These are phyloP conservation scores for Lolium perenne DNA, from an alignment of 176 grass and related monocot genomes.

Conservation along the genomic window DNA sequence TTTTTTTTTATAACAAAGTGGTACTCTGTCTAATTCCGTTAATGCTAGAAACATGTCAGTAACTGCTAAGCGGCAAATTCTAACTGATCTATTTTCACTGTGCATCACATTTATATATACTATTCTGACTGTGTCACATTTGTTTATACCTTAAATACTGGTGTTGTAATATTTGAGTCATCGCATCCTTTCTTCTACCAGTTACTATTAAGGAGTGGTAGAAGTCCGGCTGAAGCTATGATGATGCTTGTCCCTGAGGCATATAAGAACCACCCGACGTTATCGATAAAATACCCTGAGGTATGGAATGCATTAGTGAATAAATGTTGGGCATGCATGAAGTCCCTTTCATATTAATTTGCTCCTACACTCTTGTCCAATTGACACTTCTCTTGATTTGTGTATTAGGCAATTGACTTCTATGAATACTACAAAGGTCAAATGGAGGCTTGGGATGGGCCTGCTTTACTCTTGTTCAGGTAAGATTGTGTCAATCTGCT, in stretches of 20 bases:
- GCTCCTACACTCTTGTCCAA: slow-evolving; percentile 26
- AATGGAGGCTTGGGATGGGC: slow-evolving; percentile 99
- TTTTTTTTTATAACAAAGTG: background rate
- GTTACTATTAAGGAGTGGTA: slow-evolving; percentile 93
- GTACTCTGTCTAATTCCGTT: background rate
- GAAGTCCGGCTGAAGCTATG: slow-evolving; percentile 90
- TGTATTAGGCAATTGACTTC: slow-evolving; percentile 88
- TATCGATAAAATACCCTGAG: slow-evolving; percentile 98
- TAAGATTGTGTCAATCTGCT: slow-evolving; percentile 41
- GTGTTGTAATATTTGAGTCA: slow-evolving; percentile 32
- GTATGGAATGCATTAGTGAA: slow-evolving; percentile 49
- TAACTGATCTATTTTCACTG: background rate
- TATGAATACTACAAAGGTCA: slow-evolving; percentile 99
- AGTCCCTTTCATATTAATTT: slow-evolving; percentile 35
- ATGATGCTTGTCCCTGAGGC: slow-evolving; percentile 99
- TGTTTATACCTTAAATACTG: slow-evolving; percentile 30
- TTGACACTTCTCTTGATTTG: slow-evolving; percentile 46
- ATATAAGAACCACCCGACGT: slow-evolving; percentile 98
- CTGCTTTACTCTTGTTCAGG: slow-evolving; percentile 98
- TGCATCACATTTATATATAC: background rate
- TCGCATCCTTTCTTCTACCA: slow-evolving; percentile 54
- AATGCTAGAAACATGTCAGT: slow-evolving; percentile 27
- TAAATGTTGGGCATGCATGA: slow-evolving; percentile 21
- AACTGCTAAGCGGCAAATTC: slow-evolving; percentile 19
- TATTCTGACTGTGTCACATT: background rate